phyloP scores from a whole-genome alignment of 2,329 filamentous ascomycete species.

The Exserohilum rostratum region DNA sequence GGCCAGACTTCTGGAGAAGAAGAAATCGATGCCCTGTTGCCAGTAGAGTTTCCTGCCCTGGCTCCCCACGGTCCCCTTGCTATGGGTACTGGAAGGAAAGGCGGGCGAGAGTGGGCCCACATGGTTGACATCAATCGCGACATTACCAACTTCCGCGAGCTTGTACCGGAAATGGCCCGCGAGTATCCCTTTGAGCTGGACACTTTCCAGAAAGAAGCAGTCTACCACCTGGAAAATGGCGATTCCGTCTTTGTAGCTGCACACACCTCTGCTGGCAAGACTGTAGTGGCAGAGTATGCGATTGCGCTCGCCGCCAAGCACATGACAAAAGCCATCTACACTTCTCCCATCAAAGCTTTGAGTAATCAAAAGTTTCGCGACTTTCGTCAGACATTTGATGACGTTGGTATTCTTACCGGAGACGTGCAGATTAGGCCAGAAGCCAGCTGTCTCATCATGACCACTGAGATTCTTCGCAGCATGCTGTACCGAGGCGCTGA shows the following conservation, averaged over 20 bases:
- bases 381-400: slow-evolving; percentile 87
- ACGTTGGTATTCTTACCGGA: slow-evolving; percentile 94
- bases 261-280: slow-evolving; percentile 97
- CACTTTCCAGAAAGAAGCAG: slow-evolving; percentile 97
- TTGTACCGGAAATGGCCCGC: slow-evolving; percentile 94
- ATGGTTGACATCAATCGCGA: slow-evolving; percentile 96
- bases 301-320: slow-evolving; percentile 96
- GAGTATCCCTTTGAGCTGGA: slow-evolving; percentile 98
- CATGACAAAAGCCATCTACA: slow-evolving; percentile 99
- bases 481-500: slow-evolving; percentile 98
- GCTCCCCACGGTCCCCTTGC: slow-evolving; percentile 81
- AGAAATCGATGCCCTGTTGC: slow-evolving; percentile 83
- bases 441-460: slow-evolving; percentile 99
- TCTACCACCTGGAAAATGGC: slow-evolving; percentile 94
- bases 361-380: slow-evolving; percentile 99
- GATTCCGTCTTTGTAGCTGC: slow-evolving; percentile 98
- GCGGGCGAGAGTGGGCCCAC: slow-evolving; percentile 91
- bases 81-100: slow-evolving; percentile 72
- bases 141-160: slow-evolving; percentile 89
- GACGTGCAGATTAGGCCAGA: slow-evolving; percentile 98
- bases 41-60: slow-evolving; percentile 89
- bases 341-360: slow-evolving; percentile 95
- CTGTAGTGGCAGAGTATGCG: slow-evolving; percentile 96
- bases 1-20: slow-evolving; percentile 55
- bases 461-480: slow-evolving; percentile 94